These are phyloP conservation scores for Barnettozyma hawaiiensis DNA, from an alignment of 1,139 yeast genomes.

Conservation along the genomic window DNA sequence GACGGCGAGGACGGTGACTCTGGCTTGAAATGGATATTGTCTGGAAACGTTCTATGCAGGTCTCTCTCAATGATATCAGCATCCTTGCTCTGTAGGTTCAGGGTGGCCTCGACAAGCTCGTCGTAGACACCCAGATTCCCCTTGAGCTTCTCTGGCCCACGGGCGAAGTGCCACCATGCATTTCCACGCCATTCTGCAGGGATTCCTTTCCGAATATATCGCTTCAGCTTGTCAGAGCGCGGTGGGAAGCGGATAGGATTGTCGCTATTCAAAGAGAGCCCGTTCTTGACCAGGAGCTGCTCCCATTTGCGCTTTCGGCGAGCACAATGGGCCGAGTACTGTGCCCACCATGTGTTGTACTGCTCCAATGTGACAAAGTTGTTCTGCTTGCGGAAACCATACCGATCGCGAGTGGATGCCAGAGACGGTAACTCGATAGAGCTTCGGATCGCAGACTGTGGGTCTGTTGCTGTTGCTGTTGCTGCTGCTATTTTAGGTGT, in stretches of 20 bases:
- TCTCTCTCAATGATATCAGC: slow-evolving; percentile 93
- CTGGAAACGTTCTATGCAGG: slow-evolving; percentile 90
- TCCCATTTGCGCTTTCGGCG: slow-evolving; percentile 76
- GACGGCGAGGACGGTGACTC: no score
- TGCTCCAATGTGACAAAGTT: slow-evolving; percentile 45
- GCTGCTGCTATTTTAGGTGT: no score
- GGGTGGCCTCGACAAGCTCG: slow-evolving; percentile 52
- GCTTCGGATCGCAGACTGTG: slow-evolving; percentile 19
- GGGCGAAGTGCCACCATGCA: slow-evolving; percentile 97
- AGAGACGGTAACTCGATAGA: slow-evolving; percentile 16
- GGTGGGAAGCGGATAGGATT: slow-evolving; percentile 66
- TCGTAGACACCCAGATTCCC: slow-evolving; percentile 71
- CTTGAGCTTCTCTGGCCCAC: slow-evolving; percentile 72
- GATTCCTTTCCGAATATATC: slow-evolving; percentile 83
- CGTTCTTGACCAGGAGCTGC: slow-evolving; percentile 56
- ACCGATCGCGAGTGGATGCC: slow-evolving; percentile 50
- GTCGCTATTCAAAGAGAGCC: slow-evolving; percentile 44
- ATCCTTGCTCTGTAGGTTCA: slow-evolving; percentile 52
- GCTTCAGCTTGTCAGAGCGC: slow-evolving; percentile 71
- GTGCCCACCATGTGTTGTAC: slow-evolving; percentile 70
- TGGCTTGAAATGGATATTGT: slow-evolving; percentile 66
- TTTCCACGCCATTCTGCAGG: slow-evolving; percentile 97
- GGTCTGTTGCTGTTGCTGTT: slow-evolving; percentile 10
- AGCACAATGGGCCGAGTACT: slow-evolving; percentile 56
- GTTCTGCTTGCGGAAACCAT: slow-evolving; percentile 75